Evolutionary conservation across 2,329 filamentous ascomycete genomes (phyloP).

Genomic region (Phaeoacremonium minimum): DNA sequence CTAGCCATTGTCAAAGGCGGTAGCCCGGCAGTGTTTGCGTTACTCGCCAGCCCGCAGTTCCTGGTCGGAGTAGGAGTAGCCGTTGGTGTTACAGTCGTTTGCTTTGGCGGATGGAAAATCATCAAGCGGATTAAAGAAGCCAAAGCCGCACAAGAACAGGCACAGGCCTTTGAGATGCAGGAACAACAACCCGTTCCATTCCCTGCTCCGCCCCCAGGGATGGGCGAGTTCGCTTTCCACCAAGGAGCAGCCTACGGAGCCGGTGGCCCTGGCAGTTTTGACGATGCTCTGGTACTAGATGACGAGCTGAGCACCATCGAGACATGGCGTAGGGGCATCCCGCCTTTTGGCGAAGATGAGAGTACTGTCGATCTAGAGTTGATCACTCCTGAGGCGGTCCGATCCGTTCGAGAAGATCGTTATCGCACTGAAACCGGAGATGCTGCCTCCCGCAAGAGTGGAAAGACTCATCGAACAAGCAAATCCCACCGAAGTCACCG

Average conservation of each 20-base stretch:
- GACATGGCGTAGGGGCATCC: constrained; percentile 53
- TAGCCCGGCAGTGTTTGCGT: constrained; percentile 79
- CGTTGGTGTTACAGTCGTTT: constrained; percentile 90
- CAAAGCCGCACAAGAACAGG: constrained; percentile 14
- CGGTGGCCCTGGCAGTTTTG: constrained; percentile 23
- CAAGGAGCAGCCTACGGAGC: constrained; percentile 2
- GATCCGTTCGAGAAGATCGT: constrained; percentile 31
- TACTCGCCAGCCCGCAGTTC: constrained; percentile 89
- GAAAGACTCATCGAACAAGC: constrained; percentile 32
- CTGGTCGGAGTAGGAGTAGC: constrained; percentile 87
- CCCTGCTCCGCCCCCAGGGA: constrained; percentile 5
- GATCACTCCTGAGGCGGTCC: constrained; percentile 52
- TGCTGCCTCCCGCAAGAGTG: constrained; percentile 15
- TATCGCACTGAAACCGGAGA: constrained; percentile 23
- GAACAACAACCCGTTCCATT: constrained; percentile 8
- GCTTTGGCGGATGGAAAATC: constrained; percentile 96
- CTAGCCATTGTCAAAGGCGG: constrained; percentile 71
- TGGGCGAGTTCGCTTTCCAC: constrained; percentile 1
- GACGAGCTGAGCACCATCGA: constrained; percentile 57
- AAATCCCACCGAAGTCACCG: constrained; percentile 7
- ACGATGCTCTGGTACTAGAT: constrained; percentile 54
- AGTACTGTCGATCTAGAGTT: constrained; percentile 47
- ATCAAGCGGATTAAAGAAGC: constrained; percentile 72
- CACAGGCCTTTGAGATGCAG: constrained; percentile 19
- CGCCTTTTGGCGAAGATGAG: constrained; percentile 39